Base-by-base conservation (phyloP, 2,329 filamentous ascomycete species). In the Calonectria pteridis region DNA sequence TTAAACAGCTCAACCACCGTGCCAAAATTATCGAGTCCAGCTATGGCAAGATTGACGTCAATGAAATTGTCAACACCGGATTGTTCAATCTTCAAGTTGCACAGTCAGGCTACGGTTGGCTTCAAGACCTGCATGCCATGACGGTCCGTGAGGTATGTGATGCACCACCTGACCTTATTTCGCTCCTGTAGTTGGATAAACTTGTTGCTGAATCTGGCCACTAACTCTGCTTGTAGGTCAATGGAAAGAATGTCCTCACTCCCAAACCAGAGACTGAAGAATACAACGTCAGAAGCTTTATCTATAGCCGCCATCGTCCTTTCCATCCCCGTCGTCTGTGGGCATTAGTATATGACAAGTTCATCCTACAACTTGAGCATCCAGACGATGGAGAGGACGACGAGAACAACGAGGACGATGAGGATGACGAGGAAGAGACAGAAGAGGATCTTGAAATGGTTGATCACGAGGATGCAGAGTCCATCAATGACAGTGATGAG, bases 221-320 rank as follows among this genome's bases (percentile, higher is more conserved):
- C 62, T 75, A 18, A 76, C 1, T 20, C 2, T 16, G 53, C 10
- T 1, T 50, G 11, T 23, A 86, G 84, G 84, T 87, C 43, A 87
- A 87, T 58, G 87, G 86, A 0, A 83, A 83, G 20, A 90, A 90
- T 31, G 87, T 88, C 3, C 81, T 93, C 64, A 91, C 91, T 0
- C 92, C 92, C 0, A 94, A 91, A 80, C 93, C 93, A 0, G 93
- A 94, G 84, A 94, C 92, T 0, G 87, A 94, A 69, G 93, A 94
- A 86, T 94, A 94, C 79, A 92, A 92, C 10, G 92, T 95, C 14
- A 89, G 91, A 43, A 94, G 91, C 80, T 94, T 94, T 76, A 91
- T 95, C 16, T 95, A 95, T 81, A 86, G 88, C 1, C 89, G 91
- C 0, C 86, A 90, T 10, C 85, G 89, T 0, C 91, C 91, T 0